These are phyloP conservation scores for Zanthoxylum bungeanum DNA, from an alignment of 345 rosid genomes.

Conservation along the genomic window DNA sequence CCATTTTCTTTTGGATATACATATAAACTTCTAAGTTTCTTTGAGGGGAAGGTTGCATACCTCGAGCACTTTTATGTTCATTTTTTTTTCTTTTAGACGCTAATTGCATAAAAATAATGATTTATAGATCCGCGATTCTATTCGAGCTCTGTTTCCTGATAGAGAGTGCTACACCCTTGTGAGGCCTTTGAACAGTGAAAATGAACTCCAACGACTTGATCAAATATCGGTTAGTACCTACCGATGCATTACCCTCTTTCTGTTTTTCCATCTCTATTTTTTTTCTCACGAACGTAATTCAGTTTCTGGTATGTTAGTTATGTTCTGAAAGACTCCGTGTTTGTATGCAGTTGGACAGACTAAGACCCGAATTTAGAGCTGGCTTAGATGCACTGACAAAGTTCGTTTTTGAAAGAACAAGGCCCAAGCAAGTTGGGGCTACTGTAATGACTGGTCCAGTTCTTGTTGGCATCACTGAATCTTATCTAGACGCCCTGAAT, in stretches of 20 bases:
- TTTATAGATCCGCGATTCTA: conserved; percentile 82
- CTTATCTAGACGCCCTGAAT: conserved; percentile 90
- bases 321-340: background rate
- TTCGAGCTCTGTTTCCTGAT: conserved; percentile 90
- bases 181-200: conserved; percentile 85
- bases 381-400: conserved; percentile 92
- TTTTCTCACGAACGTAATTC: background rate
- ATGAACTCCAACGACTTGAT: conserved; percentile 86
- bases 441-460: conserved; percentile 89
- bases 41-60: background rate
- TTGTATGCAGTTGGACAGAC: conserved; percentile 57
- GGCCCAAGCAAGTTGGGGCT: conserved; percentile 94
- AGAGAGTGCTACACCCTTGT: conserved; percentile 92
- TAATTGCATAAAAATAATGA: conserved; percentile 21
- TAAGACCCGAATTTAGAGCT: conserved; percentile 82
- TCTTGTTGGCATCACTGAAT: conserved; percentile 83
- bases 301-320: background rate
- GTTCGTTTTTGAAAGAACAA: conserved; percentile 96
- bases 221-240: conserved; percentile 68
- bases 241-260: background rate
- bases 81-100: background rate
- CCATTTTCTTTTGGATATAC: conserved; percentile 7
- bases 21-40: background rate
- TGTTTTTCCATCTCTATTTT: background rate
- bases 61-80: background rate